Base-by-base conservation (phyloP, 1,284 basidiomycete genomes). In the Takashimella koratensis region DNA sequence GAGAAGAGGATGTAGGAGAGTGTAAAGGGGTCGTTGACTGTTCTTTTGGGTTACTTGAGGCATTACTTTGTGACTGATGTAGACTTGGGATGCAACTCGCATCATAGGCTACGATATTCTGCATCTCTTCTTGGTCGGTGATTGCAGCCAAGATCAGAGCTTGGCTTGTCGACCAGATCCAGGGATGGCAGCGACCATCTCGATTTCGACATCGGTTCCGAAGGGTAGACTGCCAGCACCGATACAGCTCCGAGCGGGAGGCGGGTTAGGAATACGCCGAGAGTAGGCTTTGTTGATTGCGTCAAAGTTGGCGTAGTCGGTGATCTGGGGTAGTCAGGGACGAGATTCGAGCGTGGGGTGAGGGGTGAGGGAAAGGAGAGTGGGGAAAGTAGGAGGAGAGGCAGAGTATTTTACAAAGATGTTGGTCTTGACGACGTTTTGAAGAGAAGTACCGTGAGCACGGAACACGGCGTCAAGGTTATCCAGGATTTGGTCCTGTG, bases 161-260 rank as follows among this genome's bases (percentile, higher is more conserved):
- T n/a, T n/a, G n/a, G n/a, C n/a, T n/a, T n/a, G n/a, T n/a, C n/a
- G n/a, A n/a, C n/a, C 30, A 36, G 30, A 16, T 36, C 8, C 8
- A 36, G 66, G 60, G 19, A 65, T 40, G 6, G 57, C 55, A 21
- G 83, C 84, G 36, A 83, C 76, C 56, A 81, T 84, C 63, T 86
- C 85, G 36, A 86, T 81, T 76, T 86, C 84, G 39, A 86, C 77
- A 55, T 78, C 79, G 5, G 82, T 82, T 5, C 80, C 80, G 51
- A 81, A 50, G 0, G 84, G 83, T 26, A 86, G 78, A 36, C n/a
- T 68, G 1, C 76, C 78, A 12, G 84, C 84, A 4, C 83, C 84
- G 36, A 86, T 74, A 63, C 83, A 85, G n/a, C 83, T 84, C 43
- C 84, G 77, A 8, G 83, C 82, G n/a, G 83, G 84, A 55, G 82